These are phyloP conservation scores for Aureobasidium sp. DNA, from an alignment of 2,329 filamentous ascomycete species.

Conservation along the genomic window DNA sequence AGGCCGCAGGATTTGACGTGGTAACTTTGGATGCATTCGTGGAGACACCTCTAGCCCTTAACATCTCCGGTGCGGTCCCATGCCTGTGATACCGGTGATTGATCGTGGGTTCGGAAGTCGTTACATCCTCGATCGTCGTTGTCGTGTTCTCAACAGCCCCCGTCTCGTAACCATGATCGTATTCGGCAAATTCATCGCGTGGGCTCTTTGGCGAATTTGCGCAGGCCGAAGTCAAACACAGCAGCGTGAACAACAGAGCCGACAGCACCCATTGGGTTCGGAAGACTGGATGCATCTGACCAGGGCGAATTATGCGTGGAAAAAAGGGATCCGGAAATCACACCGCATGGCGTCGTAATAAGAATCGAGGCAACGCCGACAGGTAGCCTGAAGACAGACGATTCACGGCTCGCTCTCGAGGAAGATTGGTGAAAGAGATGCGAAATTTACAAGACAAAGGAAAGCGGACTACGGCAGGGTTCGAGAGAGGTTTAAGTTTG, in stretches of 20 bases:
- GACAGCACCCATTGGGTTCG: not conserved
- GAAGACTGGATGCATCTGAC: not conserved
- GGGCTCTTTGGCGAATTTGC: not conserved
- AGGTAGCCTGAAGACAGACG: not conserved
- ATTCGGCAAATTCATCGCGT: not conserved
- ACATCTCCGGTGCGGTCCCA: not conserved
- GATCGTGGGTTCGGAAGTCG: not conserved
- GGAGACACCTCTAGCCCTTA: not conserved
- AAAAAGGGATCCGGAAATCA: not conserved
- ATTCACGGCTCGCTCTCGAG: no score
- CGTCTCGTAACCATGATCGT: not conserved
- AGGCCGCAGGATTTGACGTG: not conserved
- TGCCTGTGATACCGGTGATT: not conserved
- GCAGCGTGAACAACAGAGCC: not conserved
- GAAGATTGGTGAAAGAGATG: not conserved
- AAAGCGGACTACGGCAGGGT: not conserved
- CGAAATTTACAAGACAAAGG: not conserved
- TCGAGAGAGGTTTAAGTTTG: not conserved
- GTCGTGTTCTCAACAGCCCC: not conserved
- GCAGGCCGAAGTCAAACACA: not conserved
- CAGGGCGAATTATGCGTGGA: not conserved
- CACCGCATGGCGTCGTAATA: not conserved
- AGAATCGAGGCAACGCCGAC: not conserved
- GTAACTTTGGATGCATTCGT: not conserved
- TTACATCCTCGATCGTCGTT: not conserved